Conservation (phyloP, 192 early-diverging fungal genomes). For the Coemansia erecta region DNA sequence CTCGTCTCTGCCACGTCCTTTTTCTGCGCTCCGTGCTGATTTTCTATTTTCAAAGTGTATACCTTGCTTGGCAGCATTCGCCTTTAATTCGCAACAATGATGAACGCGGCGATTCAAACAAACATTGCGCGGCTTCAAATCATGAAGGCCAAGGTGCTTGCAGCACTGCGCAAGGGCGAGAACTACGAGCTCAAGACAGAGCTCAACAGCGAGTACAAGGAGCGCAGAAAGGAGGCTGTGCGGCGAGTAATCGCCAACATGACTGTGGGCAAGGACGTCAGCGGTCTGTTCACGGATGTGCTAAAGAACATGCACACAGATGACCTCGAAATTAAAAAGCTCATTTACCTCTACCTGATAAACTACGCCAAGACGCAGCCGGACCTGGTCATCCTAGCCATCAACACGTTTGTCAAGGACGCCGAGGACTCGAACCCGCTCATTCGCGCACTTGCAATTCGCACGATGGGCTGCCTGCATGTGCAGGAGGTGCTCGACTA, state of each 20-base stretch:
- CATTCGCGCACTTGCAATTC: slow-evolving; percentile 92
- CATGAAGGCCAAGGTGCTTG: slow-evolving; percentile 50
- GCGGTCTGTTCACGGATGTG: slow-evolving; percentile 91
- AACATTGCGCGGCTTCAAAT: slow-evolving; percentile 53
- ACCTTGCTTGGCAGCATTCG: neutral
- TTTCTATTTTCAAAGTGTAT: neutral
- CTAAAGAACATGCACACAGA: slow-evolving; percentile 99
- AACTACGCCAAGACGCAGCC: slow-evolving; percentile 97
- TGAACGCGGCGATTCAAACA: slow-evolving; percentile 51
- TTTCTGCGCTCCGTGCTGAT: neutral
- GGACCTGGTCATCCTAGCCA: slow-evolving; percentile 93
- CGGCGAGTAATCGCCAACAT: slow-evolving; percentile 99
- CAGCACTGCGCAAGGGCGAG: slow-evolving; percentile 62
- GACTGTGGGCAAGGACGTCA: slow-evolving; percentile 99
- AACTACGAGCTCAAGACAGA: slow-evolving; percentile 98
- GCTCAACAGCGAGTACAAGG: slow-evolving; percentile 95
- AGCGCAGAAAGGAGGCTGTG: slow-evolving; percentile 94
- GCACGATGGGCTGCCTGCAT: slow-evolving; percentile 97
- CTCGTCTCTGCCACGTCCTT: too few relatives aligned
- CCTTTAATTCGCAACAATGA: slow-evolving; percentile 27
- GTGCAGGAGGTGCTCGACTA: slow-evolving; percentile 95
- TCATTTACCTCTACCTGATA: slow-evolving; percentile 97
- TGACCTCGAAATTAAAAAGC: slow-evolving; percentile 96
- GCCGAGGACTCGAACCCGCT: slow-evolving; percentile 92
- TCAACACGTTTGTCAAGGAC: slow-evolving; percentile 98